Base-by-base conservation (phyloP, 2,329 filamentous ascomycete species). In the Pseudogymnoascus sp. region DNA sequence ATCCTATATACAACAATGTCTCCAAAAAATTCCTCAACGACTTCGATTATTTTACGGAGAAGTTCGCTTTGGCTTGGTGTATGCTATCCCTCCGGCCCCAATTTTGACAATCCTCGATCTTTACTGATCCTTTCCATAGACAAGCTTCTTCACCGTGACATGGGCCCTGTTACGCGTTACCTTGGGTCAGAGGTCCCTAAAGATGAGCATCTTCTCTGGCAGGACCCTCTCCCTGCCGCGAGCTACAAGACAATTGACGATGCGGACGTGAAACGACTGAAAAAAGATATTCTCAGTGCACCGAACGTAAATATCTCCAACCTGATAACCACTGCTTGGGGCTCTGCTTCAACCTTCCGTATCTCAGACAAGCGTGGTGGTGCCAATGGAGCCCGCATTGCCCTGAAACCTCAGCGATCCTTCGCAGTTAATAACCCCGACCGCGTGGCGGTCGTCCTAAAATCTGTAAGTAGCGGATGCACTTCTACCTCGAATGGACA, bases 61-160 rank as follows among this genome's bases (percentile, higher is more conserved):
- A 83, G 75, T 76, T 84, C 23, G 76, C 76, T 63, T 80, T 84
- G 62, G 79, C 79, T 31, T 85, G 60, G 60, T 61, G 60, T 61
- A 61, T 35, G 60, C 37, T 11, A 18, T 5, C 14, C n/a, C 38
- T 8, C 2, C 11, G 3, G 9, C 41, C 45, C 45, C 37, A 35
- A 49, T 1, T 21, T 25, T 21, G 33, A 23, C 40, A 33, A 28
- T 23, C 11, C 11, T 59, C 12, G 33, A 3, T 6, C 33, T 60
- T 62, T 63, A n/a, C 40, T 84, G 70, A 72, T 76, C 14, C 78
- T 79, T 55, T 81, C 82, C 31, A 84, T 81, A 82, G 84, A 84
- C 78, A 86, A 85, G 78, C 76, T 85, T 62, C 75, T 84, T 43
- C 83, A 85, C 74, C 81, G 83, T 76, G 83, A 85, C 70, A 81